Evolutionary conservation across 768 basidiomycete species (phyloP), one percentile per base, ranked within the genome.

Genomic region (Lyophyllum shimeji): DNA sequence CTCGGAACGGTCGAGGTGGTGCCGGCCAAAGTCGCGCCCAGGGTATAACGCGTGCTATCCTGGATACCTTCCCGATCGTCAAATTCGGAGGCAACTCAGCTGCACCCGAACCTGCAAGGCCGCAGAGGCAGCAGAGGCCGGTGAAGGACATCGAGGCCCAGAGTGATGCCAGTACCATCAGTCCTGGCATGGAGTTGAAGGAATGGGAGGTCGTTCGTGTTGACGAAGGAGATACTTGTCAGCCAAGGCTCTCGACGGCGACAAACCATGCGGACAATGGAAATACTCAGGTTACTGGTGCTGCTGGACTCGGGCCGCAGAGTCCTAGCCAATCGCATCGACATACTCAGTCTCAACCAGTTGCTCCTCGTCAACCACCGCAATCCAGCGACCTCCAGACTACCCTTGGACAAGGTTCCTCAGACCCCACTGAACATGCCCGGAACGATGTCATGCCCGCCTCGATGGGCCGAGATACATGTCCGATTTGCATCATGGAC

Each of bases 31-130:
- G 84, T 48, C 84, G 92, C 3, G 89, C 93, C 0, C 76, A 83
- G n/a, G 95, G 95, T 7, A 78, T 98, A 49, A 90, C 92, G 1
- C 85, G 92, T 18, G 96, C 96, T 18, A 95, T 98, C 55, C 76
- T 98, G 52, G 95, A 98, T 62, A 97, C 95, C 2, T 98, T 98
- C 74, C 95, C 95, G 3, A 74, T 97, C 59, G 87, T 96, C 72
- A 93, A 94, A 69, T 98, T 95, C 63, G 84, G 85, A 23, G 63
- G 56, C 31, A 62, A 50, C 45, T 42, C 59, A 7, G 27, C 50
- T 18, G 34, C 44, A 6, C 24, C 52, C 12, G 56, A 57, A 29
- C 9, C 4, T 29, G 29, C 5, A 29, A 29, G 29, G 23, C 44
- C 50, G 4, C 52, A 25, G 29, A 23, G 44, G 17, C 52, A 50